Evolutionary conservation across 2,329 filamentous ascomycete genomes (phyloP), one percentile per base, ranked within the genome.

Genomic region (Shiraia bambusicola): DNA sequence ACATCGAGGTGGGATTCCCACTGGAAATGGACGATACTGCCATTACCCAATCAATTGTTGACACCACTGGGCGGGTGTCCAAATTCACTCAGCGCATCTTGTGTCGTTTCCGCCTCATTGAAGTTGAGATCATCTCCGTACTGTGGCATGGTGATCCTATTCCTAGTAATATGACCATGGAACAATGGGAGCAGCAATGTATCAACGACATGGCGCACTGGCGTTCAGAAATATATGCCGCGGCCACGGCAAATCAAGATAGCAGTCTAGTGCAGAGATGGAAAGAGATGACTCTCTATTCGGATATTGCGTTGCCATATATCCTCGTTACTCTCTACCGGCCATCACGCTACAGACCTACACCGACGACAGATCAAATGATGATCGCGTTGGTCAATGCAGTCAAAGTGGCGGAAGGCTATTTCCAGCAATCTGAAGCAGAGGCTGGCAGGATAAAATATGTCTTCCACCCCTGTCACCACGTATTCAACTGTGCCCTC

Each of bases 391-490:
- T 67, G 24, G 46, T 46, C 8, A 58, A 56, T 32, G 55, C 63
- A 32, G 59, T 66, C 19, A 49, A 58, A 25, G 59, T 67, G n/a
- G 64, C 64, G 3, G 56, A 60, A 10, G 61, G 59, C 7, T 68
- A 67, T 30, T 60, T 54, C 37, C 50, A 56, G 25, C 65, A 68
- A 46, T 56, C 56, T 25, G 62, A 66, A 30, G 57, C 59, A 28
- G 59, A 61, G 27, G 56, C 56, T 19, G 65, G 64, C 10, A 56
- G 61, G 37, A 66, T 66, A 45, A 68, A 67, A 56, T 68, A 68
- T 37, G 65, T 68, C 12, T 68, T 68, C 35, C 65, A 68, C 40
- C 63, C 64, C 11, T 66, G 63, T 16, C 65, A 68, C 28, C 63
- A 68, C 29, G 56, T 62, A 2, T 67, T 66, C 49, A 58, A 59